phyloP scores from a whole-genome alignment of 2,329 filamentous ascomycete genomes.

The Colletotrichum sp. region DNA sequence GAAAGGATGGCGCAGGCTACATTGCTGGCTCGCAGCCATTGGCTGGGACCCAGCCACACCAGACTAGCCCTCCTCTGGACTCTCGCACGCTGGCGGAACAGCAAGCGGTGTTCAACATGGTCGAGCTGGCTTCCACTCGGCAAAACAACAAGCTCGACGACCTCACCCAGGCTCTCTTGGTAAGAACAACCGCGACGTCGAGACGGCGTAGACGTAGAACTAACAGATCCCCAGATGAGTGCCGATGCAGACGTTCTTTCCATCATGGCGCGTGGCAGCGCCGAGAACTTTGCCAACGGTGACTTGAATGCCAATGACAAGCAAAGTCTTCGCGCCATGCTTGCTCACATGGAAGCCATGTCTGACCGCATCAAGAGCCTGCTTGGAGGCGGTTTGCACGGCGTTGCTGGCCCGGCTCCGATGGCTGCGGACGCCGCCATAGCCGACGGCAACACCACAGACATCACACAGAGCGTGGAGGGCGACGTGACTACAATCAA shows the following conservation, averaged over 20 bases:
- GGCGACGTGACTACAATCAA: not conserved
- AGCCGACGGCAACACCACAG: slow-evolving; percentile 14
- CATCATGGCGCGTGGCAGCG: slow-evolving; percentile 53
- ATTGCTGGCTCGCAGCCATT: slow-evolving; percentile 28
- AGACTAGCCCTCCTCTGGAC: slow-evolving; percentile 35
- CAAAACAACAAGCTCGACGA: slow-evolving; percentile 52
- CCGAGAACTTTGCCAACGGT: slow-evolving; percentile 44
- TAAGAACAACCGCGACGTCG: slow-evolving; percentile 42
- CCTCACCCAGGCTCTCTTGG: slow-evolving; percentile 66
- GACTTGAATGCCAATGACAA: slow-evolving; percentile 47
- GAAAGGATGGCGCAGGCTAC: slow-evolving; percentile 42
- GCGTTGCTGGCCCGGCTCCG: not conserved
- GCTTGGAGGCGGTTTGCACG: slow-evolving; percentile 30
- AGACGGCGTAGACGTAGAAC: slow-evolving; percentile 2
- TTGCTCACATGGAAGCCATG: slow-evolving; percentile 52
- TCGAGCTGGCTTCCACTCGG: slow-evolving; percentile 57
- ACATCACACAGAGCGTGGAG: not conserved
- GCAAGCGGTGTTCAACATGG: slow-evolving; percentile 69
- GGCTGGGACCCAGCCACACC: slow-evolving; percentile 22
- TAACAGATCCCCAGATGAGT: slow-evolving; percentile 38
- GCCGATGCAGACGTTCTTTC: slow-evolving; percentile 50
- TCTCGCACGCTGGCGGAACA: slow-evolving; percentile 63
- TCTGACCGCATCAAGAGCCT: slow-evolving; percentile 44
- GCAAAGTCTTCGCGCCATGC: slow-evolving; percentile 51
- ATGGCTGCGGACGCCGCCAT: not conserved